phyloP scores from a whole-genome alignment of 1,284 basidiomycete species.

The Sanghuangporus sanghuang region DNA sequence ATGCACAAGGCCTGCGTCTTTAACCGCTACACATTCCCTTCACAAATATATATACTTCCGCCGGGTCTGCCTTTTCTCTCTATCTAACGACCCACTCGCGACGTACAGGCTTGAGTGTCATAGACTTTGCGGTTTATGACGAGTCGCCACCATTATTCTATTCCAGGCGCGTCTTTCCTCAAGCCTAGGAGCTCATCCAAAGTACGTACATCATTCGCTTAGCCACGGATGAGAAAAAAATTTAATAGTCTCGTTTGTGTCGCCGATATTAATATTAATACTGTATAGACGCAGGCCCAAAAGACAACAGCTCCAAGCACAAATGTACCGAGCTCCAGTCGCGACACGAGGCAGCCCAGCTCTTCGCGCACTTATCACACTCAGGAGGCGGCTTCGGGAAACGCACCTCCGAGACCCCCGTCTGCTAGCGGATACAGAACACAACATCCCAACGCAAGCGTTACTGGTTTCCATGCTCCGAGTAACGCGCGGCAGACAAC shows the following conservation, averaged over 20 bases:
- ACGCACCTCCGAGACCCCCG: conserved; percentile 9
- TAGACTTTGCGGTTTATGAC: conserved; percentile 10
- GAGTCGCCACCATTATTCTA: conserved; percentile 16
- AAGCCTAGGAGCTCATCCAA: conserved; percentile 14
- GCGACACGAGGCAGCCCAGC: conserved; percentile 15
- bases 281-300: conserved; percentile 1
- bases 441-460: neutral
- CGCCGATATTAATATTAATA: neutral
- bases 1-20: conserved; percentile 1
- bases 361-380: conserved; percentile 9
- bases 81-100: neutral
- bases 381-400: conserved; percentile 3
- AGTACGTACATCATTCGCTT: neutral
- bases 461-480: neutral
- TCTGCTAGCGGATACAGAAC: conserved; percentile 13
- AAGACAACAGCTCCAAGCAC: neutral
- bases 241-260: neutral
- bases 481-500: conserved; percentile 5
- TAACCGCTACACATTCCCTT: neutral
- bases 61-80: neutral
- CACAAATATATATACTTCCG: neutral
- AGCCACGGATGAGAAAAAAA: neutral
- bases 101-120: neutral
- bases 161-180: conserved; percentile 16
- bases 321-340: conserved; percentile 9